Evolutionary conservation across 176 grass and related monocot genomes (phyloP).

Genomic region (Musa schizocarpa): DNA sequence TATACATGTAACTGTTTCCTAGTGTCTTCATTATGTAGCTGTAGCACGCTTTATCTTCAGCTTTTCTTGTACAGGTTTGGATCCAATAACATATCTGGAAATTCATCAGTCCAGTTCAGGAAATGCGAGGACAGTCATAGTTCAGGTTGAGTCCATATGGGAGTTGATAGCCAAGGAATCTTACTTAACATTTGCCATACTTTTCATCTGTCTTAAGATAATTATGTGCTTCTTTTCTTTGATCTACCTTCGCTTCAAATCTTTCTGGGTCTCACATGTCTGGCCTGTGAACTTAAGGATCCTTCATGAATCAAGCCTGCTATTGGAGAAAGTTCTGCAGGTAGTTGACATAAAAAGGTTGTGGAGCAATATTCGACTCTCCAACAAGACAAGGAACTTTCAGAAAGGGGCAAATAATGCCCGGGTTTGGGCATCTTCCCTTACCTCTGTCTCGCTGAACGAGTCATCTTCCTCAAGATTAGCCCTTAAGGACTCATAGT

Average conservation of each 20-base stretch:
- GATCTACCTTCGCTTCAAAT: slow-evolving; percentile 31
- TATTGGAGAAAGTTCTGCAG: slow-evolving; percentile 38
- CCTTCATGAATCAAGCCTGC: slow-evolving; percentile 36
- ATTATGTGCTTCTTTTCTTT: slow-evolving; percentile 21
- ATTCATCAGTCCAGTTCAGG: slow-evolving; percentile 30
- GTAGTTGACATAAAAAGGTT: slow-evolving; percentile 47
- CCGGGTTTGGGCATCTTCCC: slow-evolving; percentile 71
- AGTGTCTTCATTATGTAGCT: background rate
- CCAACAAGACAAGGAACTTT: slow-evolving; percentile 53
- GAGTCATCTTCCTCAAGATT: slow-evolving; percentile 39
- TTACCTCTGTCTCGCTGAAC: slow-evolving; percentile 81
- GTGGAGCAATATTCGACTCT: slow-evolving; percentile 54
- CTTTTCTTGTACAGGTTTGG: slow-evolving; percentile 36
- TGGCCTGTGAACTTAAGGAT: slow-evolving; percentile 42
- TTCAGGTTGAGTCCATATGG: slow-evolving; percentile 16
- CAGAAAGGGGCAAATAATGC: slow-evolving; percentile 68
- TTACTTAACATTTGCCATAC: slow-evolving; percentile 30
- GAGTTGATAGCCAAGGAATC: slow-evolving; percentile 35
- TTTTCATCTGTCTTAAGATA: slow-evolving; percentile 49
- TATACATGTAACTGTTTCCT: background rate
- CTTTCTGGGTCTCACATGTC: slow-evolving; percentile 38
- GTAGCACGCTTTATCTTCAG: background rate
- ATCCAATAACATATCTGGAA: slow-evolving; percentile 43
- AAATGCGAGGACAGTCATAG: slow-evolving; percentile 20
- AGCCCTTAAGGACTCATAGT: background rate